A percentile compares a stretch with the other conserved stretches of the same genome.
Conservation (phyloP, 495 filamentous ascomycete genomes). For the Penicillium bovifimosum region DNA sequence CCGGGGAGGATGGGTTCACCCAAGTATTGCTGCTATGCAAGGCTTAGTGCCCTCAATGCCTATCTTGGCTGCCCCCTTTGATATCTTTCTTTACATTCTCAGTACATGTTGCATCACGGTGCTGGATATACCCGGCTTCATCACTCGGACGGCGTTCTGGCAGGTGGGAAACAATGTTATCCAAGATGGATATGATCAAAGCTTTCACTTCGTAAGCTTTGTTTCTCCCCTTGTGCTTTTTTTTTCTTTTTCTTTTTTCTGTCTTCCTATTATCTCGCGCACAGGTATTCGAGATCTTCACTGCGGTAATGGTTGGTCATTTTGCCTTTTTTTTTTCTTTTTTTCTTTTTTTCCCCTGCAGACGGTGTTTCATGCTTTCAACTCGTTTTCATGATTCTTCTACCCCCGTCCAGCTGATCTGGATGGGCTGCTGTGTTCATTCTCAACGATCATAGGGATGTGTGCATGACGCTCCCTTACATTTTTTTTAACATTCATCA, state of each 20-base stretch:
- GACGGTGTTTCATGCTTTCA: conserved; percentile 5
- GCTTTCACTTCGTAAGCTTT: conserved; percentile 15
- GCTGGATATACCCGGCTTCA: conserved; percentile 53
- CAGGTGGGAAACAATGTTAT: conserved; percentile 25
- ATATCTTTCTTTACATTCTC: conserved; percentile 24
- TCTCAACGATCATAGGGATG: conserved; percentile 3
- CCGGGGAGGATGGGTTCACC: conserved; percentile 3
- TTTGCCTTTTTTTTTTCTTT: conserved; percentile 4
- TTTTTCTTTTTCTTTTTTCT: conserved; percentile 9
- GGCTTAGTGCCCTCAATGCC: conserved; percentile 2
- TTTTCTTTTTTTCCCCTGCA: conserved; percentile 7
- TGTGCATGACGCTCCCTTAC: conserved; percentile 1
- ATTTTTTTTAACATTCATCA: conserved; percentile 6
- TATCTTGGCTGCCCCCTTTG: conserved; percentile 14
- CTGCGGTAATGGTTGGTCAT: conserved; percentile 28
- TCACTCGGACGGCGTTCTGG: conserved; percentile 43
- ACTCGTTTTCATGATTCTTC: background rate
- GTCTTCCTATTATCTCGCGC: conserved; percentile 2
- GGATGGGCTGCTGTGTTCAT: conserved; percentile 1
- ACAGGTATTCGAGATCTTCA: conserved; percentile 17
- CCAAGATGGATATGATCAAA: conserved; percentile 26
- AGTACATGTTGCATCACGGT: conserved; percentile 50
- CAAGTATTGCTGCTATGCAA: background rate
- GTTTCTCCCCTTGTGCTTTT: conserved; percentile 8
- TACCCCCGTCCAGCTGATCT: background rate